Conservation (phyloP, 441 rosid species). For the Aquilaria agallochum region DNA sequence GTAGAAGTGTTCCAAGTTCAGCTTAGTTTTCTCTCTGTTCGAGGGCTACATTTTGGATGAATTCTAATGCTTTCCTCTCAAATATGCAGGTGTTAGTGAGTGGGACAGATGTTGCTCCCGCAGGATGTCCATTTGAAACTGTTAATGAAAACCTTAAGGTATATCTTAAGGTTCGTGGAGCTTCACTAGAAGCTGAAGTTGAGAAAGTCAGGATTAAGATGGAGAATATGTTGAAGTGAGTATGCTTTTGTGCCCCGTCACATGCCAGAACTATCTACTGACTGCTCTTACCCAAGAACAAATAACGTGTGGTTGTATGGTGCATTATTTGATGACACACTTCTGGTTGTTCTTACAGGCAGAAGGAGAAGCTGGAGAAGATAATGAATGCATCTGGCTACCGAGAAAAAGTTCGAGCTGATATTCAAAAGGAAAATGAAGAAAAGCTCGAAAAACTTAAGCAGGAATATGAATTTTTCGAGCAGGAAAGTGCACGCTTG, state of each 20-base stretch:
- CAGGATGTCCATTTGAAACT: slow-evolving; percentile 74
- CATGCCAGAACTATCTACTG: not conserved
- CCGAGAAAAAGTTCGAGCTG: slow-evolving; percentile 64
- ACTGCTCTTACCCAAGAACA: not conserved
- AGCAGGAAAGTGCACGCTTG: slow-evolving; percentile 45
- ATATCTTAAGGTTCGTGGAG: slow-evolving; percentile 73
- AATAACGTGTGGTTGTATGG: slow-evolving; percentile 1
- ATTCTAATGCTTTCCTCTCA: not conserved
- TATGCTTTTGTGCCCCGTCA: not conserved
- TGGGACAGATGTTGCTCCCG: slow-evolving; percentile 66
- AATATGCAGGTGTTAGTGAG: slow-evolving; percentile 55
- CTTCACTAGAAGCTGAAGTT: slow-evolving; percentile 54
- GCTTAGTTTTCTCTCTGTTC: not conserved
- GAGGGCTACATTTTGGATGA: too few relatives aligned
- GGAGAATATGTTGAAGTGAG: slow-evolving; percentile 71
- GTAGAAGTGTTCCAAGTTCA: not conserved
- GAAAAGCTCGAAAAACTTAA: slow-evolving; percentile 57
- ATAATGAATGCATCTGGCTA: slow-evolving; percentile 51
- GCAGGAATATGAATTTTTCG: slow-evolving; percentile 59
- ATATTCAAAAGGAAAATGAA: slow-evolving; percentile 54
- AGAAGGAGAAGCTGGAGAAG: slow-evolving; percentile 73
- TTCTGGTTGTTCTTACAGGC: slow-evolving; percentile 39
- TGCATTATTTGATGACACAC: not conserved
- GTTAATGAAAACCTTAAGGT: slow-evolving; percentile 79
- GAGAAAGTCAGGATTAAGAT: slow-evolving; percentile 68